These are phyloP conservation scores for Dothistroma septosporum DNA, from an alignment of 2,329 filamentous ascomycete species.

Conservation along the genomic window DNA sequence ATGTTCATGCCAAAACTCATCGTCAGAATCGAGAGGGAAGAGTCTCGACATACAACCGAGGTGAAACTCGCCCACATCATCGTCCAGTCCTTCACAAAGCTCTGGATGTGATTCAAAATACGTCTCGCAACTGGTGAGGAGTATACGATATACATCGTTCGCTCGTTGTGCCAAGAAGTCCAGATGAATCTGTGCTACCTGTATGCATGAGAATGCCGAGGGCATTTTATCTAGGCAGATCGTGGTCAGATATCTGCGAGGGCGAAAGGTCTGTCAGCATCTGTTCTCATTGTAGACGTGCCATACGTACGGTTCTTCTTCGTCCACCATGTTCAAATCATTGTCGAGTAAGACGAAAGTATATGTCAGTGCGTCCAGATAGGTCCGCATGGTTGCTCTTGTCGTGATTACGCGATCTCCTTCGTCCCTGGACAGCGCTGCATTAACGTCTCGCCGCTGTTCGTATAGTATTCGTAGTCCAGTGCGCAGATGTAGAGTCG, in stretches of 20 bases:
- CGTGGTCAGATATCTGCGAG: conserved; percentile 3
- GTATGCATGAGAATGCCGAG: not conserved
- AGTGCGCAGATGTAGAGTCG: conserved; percentile 10
- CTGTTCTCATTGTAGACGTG: not conserved
- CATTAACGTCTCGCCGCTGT: not conserved
- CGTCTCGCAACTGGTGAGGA: conserved; percentile 1
- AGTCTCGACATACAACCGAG: conserved; percentile 1
- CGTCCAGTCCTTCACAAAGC: conserved; percentile 1
- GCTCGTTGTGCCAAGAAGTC: conserved; percentile 2
- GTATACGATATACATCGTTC: not conserved
- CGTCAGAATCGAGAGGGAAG: not conserved
- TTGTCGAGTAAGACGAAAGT: conserved; percentile 12
- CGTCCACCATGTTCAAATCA: conserved; percentile 10
- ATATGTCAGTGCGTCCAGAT: conserved; percentile 8
- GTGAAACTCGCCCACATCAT: not conserved
- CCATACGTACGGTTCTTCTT: conserved; percentile 5
- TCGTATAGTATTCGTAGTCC: conserved; percentile 8
- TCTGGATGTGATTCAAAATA: conserved; percentile 2
- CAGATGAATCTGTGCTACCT: conserved; percentile 2
- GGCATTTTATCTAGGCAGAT: conserved; percentile 1
- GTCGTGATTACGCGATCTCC: conserved; percentile 4
- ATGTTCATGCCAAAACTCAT: not conserved
- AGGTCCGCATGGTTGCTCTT: conserved; percentile 1
- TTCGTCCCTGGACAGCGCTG: not conserved
- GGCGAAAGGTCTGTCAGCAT: not conserved